phyloP scores from a whole-genome alignment of 805 yeast species.

The Yamadazyma insecticola region DNA sequence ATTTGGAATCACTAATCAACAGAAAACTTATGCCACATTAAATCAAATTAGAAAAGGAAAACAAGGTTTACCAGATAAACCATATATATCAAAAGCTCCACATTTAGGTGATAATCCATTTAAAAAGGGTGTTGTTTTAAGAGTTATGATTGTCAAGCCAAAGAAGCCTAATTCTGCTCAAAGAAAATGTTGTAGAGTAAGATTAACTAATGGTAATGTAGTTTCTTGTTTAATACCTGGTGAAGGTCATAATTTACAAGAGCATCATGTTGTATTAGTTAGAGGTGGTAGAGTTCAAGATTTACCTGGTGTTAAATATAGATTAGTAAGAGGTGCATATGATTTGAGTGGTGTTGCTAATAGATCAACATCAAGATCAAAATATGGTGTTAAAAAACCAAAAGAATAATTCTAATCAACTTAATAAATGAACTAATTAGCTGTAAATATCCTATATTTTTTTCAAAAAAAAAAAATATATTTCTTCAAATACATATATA shows the following conservation, averaged over 20 bases:
- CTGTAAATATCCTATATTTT: too few species aligned
- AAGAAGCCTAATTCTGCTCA: slow-evolving; percentile 98
- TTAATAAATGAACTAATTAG: too few species aligned
- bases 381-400: slow-evolving; percentile 90
- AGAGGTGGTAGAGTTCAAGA: slow-evolving; percentile 99
- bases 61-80: slow-evolving; percentile 45
- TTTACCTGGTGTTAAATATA: slow-evolving; percentile 97
- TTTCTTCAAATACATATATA: too few species aligned
- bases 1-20: slow-evolving; percentile 13
- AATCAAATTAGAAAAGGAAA: slow-evolving; percentile 73
- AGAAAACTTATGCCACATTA: slow-evolving; percentile 60
- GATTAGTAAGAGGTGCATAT: slow-evolving; percentile 85
- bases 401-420: slow-evolving; percentile 18
- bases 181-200: slow-evolving; percentile 93
- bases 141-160: slow-evolving; percentile 94
- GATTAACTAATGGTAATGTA: slow-evolving; percentile 83
- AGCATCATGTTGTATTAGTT: slow-evolving; percentile 91
- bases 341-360: slow-evolving; percentile 95
- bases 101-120: slow-evolving; percentile 82
- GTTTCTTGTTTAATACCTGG: slow-evolving; percentile 95
- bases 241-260: slow-evolving; percentile 97
- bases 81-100: slow-evolving; percentile 60
- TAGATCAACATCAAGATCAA: slow-evolving; percentile 83
- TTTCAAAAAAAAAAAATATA: too few species aligned
- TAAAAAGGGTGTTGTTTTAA: slow-evolving; percentile 85